Evolutionary conservation across 306 rosid genomes (phyloP), one percentile per base, ranked within the genome.

Genomic region (Pterocarpus santalinus): DNA sequence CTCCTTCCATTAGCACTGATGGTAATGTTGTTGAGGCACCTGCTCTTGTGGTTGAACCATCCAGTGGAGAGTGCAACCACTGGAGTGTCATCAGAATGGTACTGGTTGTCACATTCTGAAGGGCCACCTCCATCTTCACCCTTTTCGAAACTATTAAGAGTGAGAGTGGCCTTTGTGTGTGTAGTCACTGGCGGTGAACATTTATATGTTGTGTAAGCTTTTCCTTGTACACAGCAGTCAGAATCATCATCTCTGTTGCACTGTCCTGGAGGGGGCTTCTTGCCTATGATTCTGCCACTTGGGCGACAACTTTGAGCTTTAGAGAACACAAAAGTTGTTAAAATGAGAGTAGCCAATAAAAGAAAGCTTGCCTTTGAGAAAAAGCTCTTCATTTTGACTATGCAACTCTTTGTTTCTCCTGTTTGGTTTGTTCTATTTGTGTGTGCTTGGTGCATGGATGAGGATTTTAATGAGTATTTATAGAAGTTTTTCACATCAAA

Each of bases 41-140:
- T 58, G 3, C 72, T 41, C 35, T 35, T 76, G 17, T 77, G 2
- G 44, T 69, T 73, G 68, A 82, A 90, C 94, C 92, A 90, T 34
- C 92, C 87, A 0, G 92, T 86, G 1, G 88, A 88, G 2, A 90
- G 49, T 3, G 93, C 91, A 60, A 90, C 91, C 0, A 81, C 69
- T 0, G 78, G 28, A 0, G 63, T 76, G 76, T 65, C 56, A 52
- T 84, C 81, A 0, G 72, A 73, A 76, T 90, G 93, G 64, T 68
- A 86, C 2, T 32, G 53, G 2, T 55, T 36, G 60, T 90, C 91
- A 60, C 91, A 90, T 36, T 70, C 65, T 4, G 87, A 90, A 46
- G 86, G 85, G 10, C 80, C 87, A 0, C 85, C 86, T 0, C 92
- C 89, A n/a, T 90, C 91, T n/a, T 86, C 89, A 8, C 80, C 86